Base-by-base conservation (phyloP, 768 basidiomycete species). In the Amanita rimosa region DNA sequence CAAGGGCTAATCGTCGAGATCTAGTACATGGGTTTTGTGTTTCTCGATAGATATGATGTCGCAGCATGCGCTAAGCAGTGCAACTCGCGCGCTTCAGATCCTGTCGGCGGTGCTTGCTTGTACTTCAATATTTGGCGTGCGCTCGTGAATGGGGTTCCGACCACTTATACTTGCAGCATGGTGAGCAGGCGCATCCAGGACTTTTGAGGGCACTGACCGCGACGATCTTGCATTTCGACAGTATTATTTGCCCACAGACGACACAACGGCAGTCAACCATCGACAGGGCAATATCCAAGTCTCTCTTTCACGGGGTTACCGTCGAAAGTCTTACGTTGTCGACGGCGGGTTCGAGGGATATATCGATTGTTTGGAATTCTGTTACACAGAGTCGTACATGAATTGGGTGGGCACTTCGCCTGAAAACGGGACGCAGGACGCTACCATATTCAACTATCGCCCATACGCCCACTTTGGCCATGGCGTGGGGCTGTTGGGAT, bases 51-150 rank as follows among this genome's bases (percentile, higher is more conserved):
- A 41, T 76, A 76, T 54, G 74, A 76, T 49, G 71, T 72, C 41
- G 54, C 63, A 5, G 71, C 70, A 4, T 76, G 74, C 43, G 70
- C 74, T 13, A 56, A 58, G 11, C 62, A 69, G 22, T 76, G 74
- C 55, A 74, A 70, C 48, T 61, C 61, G 10, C 68, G 72, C 31
- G 67, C 64, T 6, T 62, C 68, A 4, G 72, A 75, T 51, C 55
- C 61, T 6, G 54, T 54, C 26, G 72, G 72, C 22, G 74, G 74
- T 43, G 67, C 66, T 8, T 76, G 74, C 59, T 64, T 68, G 47
- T 76, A 67, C 63, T 74, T 76, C 60, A 76, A 76, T 54, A 74
- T 76, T 59, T 76, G 73, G 73, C 67, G 72, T 31, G 73, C 72
- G 11, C 59, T 74, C 26, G 69, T 74, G 1, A 59, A 69, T 48